These are phyloP conservation scores for Porphyra umbilicalis DNA, from an alignment of 31 red algal genomes.

Conservation along the genomic window DNA sequence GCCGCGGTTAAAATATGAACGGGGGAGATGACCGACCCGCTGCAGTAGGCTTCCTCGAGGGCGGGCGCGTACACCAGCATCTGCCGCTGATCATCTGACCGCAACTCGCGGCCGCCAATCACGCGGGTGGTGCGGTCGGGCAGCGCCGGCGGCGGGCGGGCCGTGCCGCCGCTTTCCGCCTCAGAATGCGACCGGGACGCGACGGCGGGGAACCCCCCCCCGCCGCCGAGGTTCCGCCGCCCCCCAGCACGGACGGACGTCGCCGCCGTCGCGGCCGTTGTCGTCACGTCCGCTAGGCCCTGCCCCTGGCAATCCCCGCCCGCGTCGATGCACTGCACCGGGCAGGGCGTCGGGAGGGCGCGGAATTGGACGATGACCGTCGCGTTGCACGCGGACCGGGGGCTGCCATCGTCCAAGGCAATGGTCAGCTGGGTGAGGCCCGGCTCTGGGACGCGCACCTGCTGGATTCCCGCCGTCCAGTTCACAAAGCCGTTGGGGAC, in stretches of 20 bases:
- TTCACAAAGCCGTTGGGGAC: background rate
- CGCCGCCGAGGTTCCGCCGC: background rate
- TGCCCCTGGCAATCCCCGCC: background rate
- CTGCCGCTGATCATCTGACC: background rate
- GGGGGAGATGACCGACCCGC: constrained; percentile 18
- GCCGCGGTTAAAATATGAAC: constrained; percentile 19
- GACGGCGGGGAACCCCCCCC: too few species aligned
- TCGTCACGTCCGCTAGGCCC: background rate
- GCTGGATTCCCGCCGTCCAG: background rate
- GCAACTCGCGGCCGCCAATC: background rate
- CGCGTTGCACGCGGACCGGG: background rate
- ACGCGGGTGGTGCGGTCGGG: background rate
- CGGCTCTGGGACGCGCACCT: background rate
- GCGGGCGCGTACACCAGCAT: background rate
- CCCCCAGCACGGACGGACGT: background rate
- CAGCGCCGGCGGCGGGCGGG: background rate
- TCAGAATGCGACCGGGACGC: too few species aligned
- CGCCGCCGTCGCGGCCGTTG: background rate
- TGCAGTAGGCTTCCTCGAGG: background rate
- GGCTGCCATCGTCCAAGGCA: background rate
- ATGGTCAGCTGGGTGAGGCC: background rate
- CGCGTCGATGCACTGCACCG: background rate
- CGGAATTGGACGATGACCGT: background rate
- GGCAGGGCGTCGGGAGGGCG: background rate
- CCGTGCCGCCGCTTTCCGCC: too few species aligned